Evolutionary conservation across 2,329 filamentous ascomycete species (phyloP).

Genomic region (Hypomyces rosellus): DNA sequence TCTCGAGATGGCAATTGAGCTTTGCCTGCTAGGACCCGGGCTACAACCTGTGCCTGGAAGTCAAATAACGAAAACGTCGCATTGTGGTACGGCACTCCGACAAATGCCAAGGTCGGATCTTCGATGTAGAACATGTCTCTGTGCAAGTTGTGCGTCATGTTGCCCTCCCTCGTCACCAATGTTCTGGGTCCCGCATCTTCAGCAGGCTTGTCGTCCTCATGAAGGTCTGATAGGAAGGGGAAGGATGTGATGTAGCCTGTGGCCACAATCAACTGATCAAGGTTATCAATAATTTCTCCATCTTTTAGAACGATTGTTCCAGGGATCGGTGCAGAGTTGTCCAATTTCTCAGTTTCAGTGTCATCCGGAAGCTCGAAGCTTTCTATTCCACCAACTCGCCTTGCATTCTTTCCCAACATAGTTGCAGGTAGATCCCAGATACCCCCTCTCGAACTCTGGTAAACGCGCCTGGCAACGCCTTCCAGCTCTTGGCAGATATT

Average conservation of each 20-base stretch:
- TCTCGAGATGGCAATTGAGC: neutral
- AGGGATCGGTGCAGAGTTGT: neutral
- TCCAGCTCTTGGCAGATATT: neutral
- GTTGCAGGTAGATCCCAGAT: neutral
- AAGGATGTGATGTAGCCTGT: neutral
- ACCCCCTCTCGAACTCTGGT: neutral
- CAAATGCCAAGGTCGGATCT: constrained; percentile 56
- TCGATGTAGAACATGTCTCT: constrained; percentile 67
- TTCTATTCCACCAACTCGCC: neutral
- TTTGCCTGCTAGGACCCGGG: neutral
- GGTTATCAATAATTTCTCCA: neutral
- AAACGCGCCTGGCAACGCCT: neutral
- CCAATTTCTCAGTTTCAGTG: neutral
- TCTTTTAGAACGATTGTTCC: neutral
- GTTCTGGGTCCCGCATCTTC: constrained; percentile 30
- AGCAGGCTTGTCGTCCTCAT: neutral
- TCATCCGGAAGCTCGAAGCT: neutral
- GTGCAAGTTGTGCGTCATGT: constrained; percentile 60
- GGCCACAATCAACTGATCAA: neutral
- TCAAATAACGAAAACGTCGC: constrained; percentile 49
- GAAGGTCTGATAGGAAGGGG: neutral
- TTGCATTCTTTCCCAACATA: neutral
- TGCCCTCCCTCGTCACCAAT: constrained; percentile 57
- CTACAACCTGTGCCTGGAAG: neutral
- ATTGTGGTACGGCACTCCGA: constrained; percentile 59